Evolutionary conservation across 2,329 filamentous ascomycete species (phyloP).

Genomic region (Talaromyces islandicus): DNA sequence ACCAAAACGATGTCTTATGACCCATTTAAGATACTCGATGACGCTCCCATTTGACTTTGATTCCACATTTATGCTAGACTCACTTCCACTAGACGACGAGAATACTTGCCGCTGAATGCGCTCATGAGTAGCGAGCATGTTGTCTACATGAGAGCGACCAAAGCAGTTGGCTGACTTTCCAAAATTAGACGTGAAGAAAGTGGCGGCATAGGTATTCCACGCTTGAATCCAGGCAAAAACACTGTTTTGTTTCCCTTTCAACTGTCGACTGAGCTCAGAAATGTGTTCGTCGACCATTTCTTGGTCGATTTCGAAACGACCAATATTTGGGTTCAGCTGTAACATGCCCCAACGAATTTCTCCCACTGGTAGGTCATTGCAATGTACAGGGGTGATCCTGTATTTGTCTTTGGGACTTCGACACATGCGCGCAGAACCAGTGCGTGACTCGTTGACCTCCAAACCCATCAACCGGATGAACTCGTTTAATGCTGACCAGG

Average conservation of each 20-base stretch:
- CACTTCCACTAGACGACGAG: slow-evolving; percentile 14
- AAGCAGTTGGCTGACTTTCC: slow-evolving; percentile 51
- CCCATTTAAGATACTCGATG: slow-evolving; percentile 45
- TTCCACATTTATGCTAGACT: slow-evolving; percentile 11
- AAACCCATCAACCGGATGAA: background rate
- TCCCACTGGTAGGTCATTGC: background rate
- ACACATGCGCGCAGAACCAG: background rate
- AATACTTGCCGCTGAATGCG: slow-evolving; percentile 50
- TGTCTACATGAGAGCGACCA: slow-evolving; percentile 49
- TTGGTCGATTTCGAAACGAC: slow-evolving; percentile 56
- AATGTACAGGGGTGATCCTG: background rate
- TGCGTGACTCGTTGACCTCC: background rate
- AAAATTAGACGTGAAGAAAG: slow-evolving; percentile 55
- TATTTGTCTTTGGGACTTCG: background rate
- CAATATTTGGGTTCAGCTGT: slow-evolving; percentile 45
- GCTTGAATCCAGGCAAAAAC: slow-evolving; percentile 55
- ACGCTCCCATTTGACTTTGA: background rate
- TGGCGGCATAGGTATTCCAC: slow-evolving; percentile 53
- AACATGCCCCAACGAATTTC: slow-evolving; percentile 56
- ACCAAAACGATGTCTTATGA: slow-evolving; percentile 49
- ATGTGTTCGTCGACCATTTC: slow-evolving; percentile 54
- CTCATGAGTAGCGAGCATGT: slow-evolving; percentile 46
- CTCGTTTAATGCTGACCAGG: slow-evolving; percentile 46
- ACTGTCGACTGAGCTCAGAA: slow-evolving; percentile 52
- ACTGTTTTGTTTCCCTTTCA: slow-evolving; percentile 46